Evolutionary conservation across 2,329 filamentous ascomycete species (phyloP), one percentile per base, ranked within the genome.

Genomic region (Neopestalotiopsis sp.): DNA sequence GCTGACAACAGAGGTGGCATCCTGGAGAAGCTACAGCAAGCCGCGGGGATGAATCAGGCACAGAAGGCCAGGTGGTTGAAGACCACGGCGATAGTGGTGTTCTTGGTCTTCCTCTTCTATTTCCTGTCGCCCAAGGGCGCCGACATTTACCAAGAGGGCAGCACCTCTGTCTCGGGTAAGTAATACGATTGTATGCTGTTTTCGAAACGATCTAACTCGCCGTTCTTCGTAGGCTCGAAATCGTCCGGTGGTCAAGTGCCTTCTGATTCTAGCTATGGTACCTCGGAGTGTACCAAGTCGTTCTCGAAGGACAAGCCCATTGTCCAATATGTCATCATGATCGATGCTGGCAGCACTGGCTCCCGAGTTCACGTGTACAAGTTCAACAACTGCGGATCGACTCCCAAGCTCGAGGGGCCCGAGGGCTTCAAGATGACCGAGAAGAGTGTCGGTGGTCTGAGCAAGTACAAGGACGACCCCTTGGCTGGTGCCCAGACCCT

Each of bases 291-390:
- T 87, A 90, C 90, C 69, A 93, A 91, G 78, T 94, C 96, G 57
- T 91, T 88, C 83, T 94, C 94, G 75, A 90, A 92, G 77, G 92
- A 94, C 73, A 98, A 98, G 84, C 95, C 96, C 64, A 89, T 99
- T 73, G 91, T 98, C 71, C 96, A 99, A 80, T 99, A 98, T 84
- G 97, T 96, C 71, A 89, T 98, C 77, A 99, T 99, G 96, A 94
- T 99, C 77, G 96, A 99, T 82, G 96, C 96, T 62, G 96, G 96
- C 75, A 98, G 95, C 85, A 98, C 96, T 67, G 96, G 96, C 70
- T 98, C 96, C 70, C 92, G 96, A 75, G 98, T 99, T 79, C 97
- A 99, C 84, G 94, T 98, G 69, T 99, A 98, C 87, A 93, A 94
- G 79, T 99, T 98, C 89, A 98, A 98, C 87, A 98, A 98, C 85